These are phyloP conservation scores for Urostyla sp. DNA, from an alignment of 73 alveolate genomes.

Conservation along the genomic window DNA sequence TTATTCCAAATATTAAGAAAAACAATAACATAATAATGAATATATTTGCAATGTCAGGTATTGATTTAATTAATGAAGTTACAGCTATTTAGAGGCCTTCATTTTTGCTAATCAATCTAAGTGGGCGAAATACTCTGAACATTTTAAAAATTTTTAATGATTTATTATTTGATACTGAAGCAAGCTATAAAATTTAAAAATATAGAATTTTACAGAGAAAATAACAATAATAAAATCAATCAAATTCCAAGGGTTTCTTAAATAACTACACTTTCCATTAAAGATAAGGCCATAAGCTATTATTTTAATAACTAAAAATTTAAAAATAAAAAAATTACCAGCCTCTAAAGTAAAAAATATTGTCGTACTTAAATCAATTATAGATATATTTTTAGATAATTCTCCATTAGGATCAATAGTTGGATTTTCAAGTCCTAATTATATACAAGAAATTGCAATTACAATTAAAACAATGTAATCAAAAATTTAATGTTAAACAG, in stretches of 20 bases:
- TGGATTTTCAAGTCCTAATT: slow-evolving; percentile 76
- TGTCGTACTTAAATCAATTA: slow-evolving; percentile 77
- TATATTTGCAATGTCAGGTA: slow-evolving; percentile 73
- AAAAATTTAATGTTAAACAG: slow-evolving; percentile 74
- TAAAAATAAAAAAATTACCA: no score
- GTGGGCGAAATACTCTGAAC: slow-evolving; percentile 48
- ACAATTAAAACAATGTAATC: slow-evolving; percentile 82
- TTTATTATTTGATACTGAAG: slow-evolving; percentile 21
- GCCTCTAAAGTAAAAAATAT: slow-evolving; percentile 82
- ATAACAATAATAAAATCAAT: slow-evolving; percentile 91
- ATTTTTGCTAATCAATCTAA: slow-evolving; percentile 37
- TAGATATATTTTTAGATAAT: background rate
- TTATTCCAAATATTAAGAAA: slow-evolving; percentile 75
- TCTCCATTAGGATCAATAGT: slow-evolving; percentile 59
- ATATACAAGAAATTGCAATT: slow-evolving; percentile 74
- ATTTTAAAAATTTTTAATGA: slow-evolving; percentile 29
- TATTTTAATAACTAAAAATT: slow-evolving; percentile 77
- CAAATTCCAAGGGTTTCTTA: slow-evolving; percentile 89
- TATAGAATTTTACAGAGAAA: slow-evolving; percentile 79
- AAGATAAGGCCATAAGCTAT: slow-evolving; percentile 88
- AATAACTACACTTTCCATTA: slow-evolving; percentile 79
- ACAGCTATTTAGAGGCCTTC: slow-evolving; percentile 45
- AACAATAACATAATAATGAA: slow-evolving; percentile 70
- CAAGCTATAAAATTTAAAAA: slow-evolving; percentile 1
- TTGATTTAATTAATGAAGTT: slow-evolving; percentile 62